A percentile compares a stretch with the other conserved stretches of the same genome.
Conservation (phyloP, 1,284 basidiomycete species). For the Marasmius tenuissimus region DNA sequence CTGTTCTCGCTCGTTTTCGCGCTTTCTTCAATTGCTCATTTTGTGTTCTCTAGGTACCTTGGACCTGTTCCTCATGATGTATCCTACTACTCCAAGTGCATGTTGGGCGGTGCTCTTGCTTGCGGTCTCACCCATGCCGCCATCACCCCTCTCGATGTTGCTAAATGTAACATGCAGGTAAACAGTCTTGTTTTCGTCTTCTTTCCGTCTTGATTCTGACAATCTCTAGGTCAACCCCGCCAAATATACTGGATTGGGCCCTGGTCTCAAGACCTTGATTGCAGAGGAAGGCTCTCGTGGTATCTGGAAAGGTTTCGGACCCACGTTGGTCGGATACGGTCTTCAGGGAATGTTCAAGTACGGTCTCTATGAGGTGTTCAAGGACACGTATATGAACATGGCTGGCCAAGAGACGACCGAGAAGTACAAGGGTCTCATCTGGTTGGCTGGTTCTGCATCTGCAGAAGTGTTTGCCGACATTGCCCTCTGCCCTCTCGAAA, state of each 20-base stretch:
- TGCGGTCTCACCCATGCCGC: conserved; percentile 95
- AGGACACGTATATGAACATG: conserved; percentile 85
- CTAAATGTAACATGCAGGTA: conserved; percentile 98
- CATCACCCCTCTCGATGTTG: conserved; percentile 91
- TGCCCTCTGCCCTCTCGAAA: conserved; percentile 79
- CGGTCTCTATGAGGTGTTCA: conserved; percentile 96
- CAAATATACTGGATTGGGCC: conserved; percentile 77
- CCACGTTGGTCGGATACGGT: conserved; percentile 91
- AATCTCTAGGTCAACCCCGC: conserved; percentile 67
- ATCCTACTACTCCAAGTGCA: conserved; percentile 75
- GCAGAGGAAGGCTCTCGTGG: conserved; percentile 83
- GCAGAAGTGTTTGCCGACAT: conserved; percentile 96
- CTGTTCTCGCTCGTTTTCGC: conserved; percentile 17
- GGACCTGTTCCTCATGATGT: conserved; percentile 75
- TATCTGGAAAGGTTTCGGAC: conserved; percentile 93
- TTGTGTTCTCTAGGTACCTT: conserved; percentile 42
- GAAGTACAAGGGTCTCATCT: conserved; percentile 92
- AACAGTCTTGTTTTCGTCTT: conserved; percentile 35
- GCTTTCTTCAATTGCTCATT: conserved; percentile 13
- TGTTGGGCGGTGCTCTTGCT: conserved; percentile 90
- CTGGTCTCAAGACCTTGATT: conserved; percentile 74
- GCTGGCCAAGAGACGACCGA: conserved; percentile 83
- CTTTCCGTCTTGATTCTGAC: conserved; percentile 9
- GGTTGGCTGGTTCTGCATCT: conserved; percentile 91
- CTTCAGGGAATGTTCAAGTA: conserved; percentile 98